Evolutionary conservation across 495 filamentous ascomycete species (phyloP).

Genomic region (Talaromyces borbonicus): DNA sequence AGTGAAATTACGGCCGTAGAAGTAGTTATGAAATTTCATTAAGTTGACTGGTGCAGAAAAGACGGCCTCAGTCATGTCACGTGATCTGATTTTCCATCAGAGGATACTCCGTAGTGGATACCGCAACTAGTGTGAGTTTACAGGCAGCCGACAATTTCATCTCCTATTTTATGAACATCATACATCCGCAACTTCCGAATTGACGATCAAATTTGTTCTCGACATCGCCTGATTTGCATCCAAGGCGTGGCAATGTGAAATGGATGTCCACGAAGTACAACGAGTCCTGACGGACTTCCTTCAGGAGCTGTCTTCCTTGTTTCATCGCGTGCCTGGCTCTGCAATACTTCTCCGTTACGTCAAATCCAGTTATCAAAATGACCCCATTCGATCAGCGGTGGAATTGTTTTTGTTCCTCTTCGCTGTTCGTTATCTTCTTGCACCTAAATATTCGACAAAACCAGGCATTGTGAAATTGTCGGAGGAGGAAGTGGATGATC

Average conservation of each 20-base stretch:
- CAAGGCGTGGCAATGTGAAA: slow-evolving; percentile 21
- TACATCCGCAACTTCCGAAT: too few relatives aligned
- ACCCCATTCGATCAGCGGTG: slow-evolving; percentile 85
- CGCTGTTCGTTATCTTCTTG: slow-evolving; percentile 83
- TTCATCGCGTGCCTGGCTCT: slow-evolving; percentile 86
- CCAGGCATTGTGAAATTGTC: slow-evolving; percentile 78
- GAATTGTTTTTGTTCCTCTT: slow-evolving; percentile 94
- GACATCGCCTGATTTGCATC: not conserved
- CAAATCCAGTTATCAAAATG: slow-evolving; percentile 93
- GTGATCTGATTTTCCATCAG: too few relatives aligned
- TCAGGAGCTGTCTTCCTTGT: slow-evolving; percentile 54
- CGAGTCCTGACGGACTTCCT: slow-evolving; percentile 56
- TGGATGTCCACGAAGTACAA: slow-evolving; percentile 79
- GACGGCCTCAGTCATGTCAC: too few relatives aligned
- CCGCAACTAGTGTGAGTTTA: too few relatives aligned
- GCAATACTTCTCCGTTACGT: slow-evolving; percentile 93
- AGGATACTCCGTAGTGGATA: too few relatives aligned
- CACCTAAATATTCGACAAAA: slow-evolving; percentile 84
- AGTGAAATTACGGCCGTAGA: too few relatives aligned
- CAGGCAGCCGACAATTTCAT: too few relatives aligned
- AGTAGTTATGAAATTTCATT: too few relatives aligned
- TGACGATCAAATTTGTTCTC: not conserved
- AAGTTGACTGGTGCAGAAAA: too few relatives aligned
- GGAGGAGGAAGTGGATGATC: slow-evolving; percentile 94
- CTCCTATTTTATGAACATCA: too few relatives aligned